Base-by-base conservation (phyloP, 2,329 filamentous ascomycete species). In the Aspergillus sojae region DNA sequence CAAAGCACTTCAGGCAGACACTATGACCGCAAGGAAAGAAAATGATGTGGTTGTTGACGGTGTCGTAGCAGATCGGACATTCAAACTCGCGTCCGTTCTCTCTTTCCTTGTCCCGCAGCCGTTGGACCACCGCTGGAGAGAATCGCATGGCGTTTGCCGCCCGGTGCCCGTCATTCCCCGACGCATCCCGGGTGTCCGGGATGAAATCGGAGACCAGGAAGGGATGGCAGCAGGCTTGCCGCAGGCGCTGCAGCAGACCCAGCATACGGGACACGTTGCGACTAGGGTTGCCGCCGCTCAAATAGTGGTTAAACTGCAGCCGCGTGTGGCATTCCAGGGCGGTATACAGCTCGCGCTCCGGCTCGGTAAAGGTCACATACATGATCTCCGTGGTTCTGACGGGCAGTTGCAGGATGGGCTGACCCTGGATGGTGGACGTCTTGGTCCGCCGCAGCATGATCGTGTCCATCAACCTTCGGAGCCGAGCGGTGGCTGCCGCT, bases 221-320 rank as follows among this genome's bases (percentile, higher is more conserved):
- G 26, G 50, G 50, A 32, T 53, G 50, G 32, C 50, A 53, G 50
- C 50, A 53, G 21, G 50, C 50, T n/a, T 53, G 50, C 19, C 50
- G 50, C 14, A 53, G n/a, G 19, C 50, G 50, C 50, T 32, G 50
- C 32, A 53, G 32, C 16, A 53, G 32, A 21, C 50, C 28, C 26
- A 53, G 12, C 26, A 53, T 53, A 21, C 10, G 32, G 16, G 50
- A 53, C 50, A 32, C 23, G 32, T 53, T 53, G 30, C 50, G 26
- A n/a, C 26, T 32, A n/a, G 50, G 32, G 32, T 12, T 16, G 26
- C 50, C 19, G 32, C 50, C 50, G 32, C 28, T 32, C 23, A 53
- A 32, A 23, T 30, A 14, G 26, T n/a, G 50, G 32, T 32, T 53
- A 12, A 53, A 32, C 26, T 32, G 50, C 26, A 53, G 50, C n/a